Conservation (phyloP, 202 grass and related monocot genomes). For the Setaria viridis region DNA sequence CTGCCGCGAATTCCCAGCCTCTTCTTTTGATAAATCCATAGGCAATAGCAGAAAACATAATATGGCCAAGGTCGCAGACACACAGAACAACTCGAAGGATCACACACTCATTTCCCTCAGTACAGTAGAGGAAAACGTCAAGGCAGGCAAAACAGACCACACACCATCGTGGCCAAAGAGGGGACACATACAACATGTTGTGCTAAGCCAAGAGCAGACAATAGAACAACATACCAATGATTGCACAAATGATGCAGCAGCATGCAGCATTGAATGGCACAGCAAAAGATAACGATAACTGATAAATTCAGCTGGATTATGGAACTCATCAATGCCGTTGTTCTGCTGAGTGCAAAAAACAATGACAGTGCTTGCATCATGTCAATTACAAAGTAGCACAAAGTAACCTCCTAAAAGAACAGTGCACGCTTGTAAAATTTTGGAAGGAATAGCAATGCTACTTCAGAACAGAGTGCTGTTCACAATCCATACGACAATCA, state of each 20-base stretch:
- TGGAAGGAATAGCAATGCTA: not conserved
- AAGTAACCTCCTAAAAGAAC: not conserved
- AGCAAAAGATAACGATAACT: not conserved
- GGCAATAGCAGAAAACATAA: not conserved
- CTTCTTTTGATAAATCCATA: not conserved
- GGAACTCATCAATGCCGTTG: not conserved
- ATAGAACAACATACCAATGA: not conserved
- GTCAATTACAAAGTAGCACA: not conserved
- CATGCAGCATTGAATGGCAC: constrained; percentile 14
- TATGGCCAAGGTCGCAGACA: not conserved
- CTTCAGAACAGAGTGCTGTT: constrained; percentile 10
- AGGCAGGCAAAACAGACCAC: not conserved
- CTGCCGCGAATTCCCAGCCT: not conserved
- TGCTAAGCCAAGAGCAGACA: not conserved
- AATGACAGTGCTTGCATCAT: constrained; percentile 20
- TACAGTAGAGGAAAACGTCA: not conserved
- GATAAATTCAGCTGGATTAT: not conserved
- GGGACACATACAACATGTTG: not conserved
- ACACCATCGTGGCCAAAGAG: not conserved
- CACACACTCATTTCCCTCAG: not conserved
- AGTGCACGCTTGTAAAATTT: not conserved
- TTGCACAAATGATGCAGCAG: not conserved
- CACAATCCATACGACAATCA: not conserved
- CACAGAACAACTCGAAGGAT: not conserved
- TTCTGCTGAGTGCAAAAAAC: not conserved